A percentile compares a stretch with the other conserved stretches of the same genome.
Conservation (phyloP, 345 rosid species). For the Hypericum androsaemum region DNA sequence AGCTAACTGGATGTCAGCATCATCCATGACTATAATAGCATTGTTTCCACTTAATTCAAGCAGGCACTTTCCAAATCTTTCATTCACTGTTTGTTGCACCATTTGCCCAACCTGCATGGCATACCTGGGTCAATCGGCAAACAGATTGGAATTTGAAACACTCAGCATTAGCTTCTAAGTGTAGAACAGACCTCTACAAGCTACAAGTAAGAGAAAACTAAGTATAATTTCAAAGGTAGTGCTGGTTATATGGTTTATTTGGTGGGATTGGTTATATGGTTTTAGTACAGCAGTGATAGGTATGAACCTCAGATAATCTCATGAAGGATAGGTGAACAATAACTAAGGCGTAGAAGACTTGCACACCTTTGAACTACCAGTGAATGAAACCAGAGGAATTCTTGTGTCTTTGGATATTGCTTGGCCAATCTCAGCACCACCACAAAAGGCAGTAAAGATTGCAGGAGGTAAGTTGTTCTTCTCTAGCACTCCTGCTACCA, state of each 20-base stretch:
- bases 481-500: constrained; percentile 77
- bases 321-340: neutral
- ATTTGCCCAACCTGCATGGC: constrained; percentile 57
- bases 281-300: too few species aligned
- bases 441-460: constrained; percentile 88
- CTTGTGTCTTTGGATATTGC: constrained; percentile 79
- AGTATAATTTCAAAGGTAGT: too few species aligned
- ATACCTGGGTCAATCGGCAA: neutral
- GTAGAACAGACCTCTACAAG: too few species aligned
- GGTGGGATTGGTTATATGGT: too few species aligned
- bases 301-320: neutral
- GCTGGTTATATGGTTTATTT: too few species aligned
- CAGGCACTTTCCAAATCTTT: constrained; percentile 80
- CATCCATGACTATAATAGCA: constrained; percentile 89
- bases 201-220: too few species aligned
- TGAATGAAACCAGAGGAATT: constrained; percentile 77
- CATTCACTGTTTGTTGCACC: constrained; percentile 76
- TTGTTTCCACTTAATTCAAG: constrained; percentile 96
- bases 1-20: constrained; percentile 78
- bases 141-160: neutral
- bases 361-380: constrained; percentile 85
- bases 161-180: neutral
- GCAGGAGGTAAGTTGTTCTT: constrained; percentile 84
- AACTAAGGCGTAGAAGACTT: neutral
- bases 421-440: constrained; percentile 91